Conservation (phyloP, 441 rosid genomes). For the Populus hybrid region DNA sequence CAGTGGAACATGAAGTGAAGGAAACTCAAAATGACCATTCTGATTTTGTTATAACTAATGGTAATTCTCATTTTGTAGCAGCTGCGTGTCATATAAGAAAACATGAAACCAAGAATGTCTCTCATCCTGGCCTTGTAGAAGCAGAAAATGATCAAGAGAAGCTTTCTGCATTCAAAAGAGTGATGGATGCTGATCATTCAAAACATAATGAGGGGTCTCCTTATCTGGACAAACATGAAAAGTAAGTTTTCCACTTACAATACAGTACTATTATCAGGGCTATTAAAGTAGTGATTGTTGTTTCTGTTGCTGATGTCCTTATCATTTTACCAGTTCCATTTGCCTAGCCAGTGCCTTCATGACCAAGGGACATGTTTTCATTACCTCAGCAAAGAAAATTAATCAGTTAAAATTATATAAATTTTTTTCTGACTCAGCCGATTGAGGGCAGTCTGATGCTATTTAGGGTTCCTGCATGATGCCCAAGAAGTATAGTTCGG, state of each 20-base stretch:
- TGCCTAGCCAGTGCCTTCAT: no score
- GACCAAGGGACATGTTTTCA: no score
- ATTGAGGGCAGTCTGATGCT: no score
- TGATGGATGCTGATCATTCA: background rate
- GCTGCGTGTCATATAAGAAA: background rate
- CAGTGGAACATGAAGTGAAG: background rate
- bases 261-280: background rate
- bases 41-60: background rate
- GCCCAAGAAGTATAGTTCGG: no score
- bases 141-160: background rate
- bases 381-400: no score
- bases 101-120: background rate
- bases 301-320: background rate
- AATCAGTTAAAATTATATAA: no score
- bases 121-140: background rate
- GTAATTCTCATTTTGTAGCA: background rate
- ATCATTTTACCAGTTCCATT: background rate
- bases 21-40: constrained; percentile 3
- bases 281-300: background rate
- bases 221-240: background rate
- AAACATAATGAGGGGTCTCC: background rate
- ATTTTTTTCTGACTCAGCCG: no score
- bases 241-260: background rate
- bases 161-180: background rate
- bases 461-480: no score